phyloP scores from a whole-genome alignment of 805 yeast species.

The Schizosaccharomyces osmophilus region DNA sequence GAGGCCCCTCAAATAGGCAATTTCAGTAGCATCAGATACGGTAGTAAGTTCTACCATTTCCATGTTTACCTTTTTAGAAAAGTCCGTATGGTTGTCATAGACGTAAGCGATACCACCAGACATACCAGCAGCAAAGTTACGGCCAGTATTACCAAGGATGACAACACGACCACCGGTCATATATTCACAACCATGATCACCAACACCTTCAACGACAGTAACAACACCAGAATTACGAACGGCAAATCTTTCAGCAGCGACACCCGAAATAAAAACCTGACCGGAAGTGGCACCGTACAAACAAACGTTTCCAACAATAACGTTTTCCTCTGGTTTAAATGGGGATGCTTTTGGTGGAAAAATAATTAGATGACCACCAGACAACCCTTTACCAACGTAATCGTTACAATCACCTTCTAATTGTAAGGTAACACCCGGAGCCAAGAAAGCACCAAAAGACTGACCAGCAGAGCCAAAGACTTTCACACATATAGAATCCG shows the following conservation, averaged over 20 bases:
- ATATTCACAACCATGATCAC: slow-evolving; percentile 97
- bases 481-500: slow-evolving; percentile 85
- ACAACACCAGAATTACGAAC: slow-evolving; percentile 97
- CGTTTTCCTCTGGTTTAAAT: slow-evolving; percentile 88
- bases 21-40: slow-evolving; percentile 68
- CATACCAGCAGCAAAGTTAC: slow-evolving; percentile 92
- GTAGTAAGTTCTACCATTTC: slow-evolving; percentile 61
- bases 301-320: slow-evolving; percentile 90
- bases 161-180: slow-evolving; percentile 98
- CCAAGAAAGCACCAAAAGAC: slow-evolving; percentile 92
- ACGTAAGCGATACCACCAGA: slow-evolving; percentile 98
- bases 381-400: slow-evolving; percentile 89
- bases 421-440: slow-evolving; percentile 85
- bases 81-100: slow-evolving; percentile 82
- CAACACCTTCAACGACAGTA: slow-evolving; percentile 88
- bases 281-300: slow-evolving; percentile 96
- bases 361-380: slow-evolving; percentile 82
- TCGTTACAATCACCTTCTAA: slow-evolving; percentile 95
- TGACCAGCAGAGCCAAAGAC: slow-evolving; percentile 90
- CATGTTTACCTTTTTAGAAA: slow-evolving; percentile 39
- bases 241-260: slow-evolving; percentile 95
- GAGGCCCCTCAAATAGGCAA: slow-evolving; percentile 77
- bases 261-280: slow-evolving; percentile 77
- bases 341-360: slow-evolving; percentile 69
- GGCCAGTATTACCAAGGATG: slow-evolving; percentile 72